Evolutionary conservation across 345 rosid species (phyloP).

Genomic region (Arabidopsis arenosa): DNA sequence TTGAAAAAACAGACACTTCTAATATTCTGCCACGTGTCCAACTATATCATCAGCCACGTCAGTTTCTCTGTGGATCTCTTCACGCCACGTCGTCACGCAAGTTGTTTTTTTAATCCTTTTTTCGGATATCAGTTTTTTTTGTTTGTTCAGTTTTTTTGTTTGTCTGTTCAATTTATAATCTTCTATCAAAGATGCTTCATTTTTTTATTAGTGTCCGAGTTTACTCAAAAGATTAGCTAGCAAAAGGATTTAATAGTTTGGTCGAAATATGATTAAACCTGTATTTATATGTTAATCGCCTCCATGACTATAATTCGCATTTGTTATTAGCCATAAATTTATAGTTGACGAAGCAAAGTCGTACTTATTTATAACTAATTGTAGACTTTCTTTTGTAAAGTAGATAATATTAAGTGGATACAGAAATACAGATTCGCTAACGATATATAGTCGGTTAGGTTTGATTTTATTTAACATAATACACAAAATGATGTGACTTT

Average conservation of each 20-base stretch:
- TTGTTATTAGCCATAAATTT: background rate
- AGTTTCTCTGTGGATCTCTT: background rate
- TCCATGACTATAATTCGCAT: constrained; percentile 23
- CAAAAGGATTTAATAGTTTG: too few species aligned
- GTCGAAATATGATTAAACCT: background rate
- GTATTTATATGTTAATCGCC: constrained; percentile 30
- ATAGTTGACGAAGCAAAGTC: constrained; percentile 29
- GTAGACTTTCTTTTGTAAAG: constrained; percentile 4
- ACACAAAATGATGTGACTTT: background rate
- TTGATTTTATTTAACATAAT: constrained; percentile 12
- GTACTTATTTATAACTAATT: background rate
- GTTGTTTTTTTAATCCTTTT: too few species aligned
- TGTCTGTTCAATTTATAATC: too few species aligned
- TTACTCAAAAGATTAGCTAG: too few species aligned
- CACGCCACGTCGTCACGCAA: constrained; percentile 18
- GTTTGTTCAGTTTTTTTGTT: background rate
- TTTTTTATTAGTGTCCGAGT: too few species aligned
- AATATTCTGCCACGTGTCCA: constrained; percentile 3
- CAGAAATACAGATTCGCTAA: constrained; percentile 15
- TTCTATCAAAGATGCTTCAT: too few species aligned
- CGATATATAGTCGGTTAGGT: constrained; percentile 8
- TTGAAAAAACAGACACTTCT: constrained; percentile 2
- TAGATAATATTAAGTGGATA: background rate
- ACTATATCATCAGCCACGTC: constrained; percentile 1
- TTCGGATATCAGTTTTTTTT: background rate